Base-by-base conservation (phyloP, 371 early-diverging fungal species). In the Capniomyces stellatus region DNA sequence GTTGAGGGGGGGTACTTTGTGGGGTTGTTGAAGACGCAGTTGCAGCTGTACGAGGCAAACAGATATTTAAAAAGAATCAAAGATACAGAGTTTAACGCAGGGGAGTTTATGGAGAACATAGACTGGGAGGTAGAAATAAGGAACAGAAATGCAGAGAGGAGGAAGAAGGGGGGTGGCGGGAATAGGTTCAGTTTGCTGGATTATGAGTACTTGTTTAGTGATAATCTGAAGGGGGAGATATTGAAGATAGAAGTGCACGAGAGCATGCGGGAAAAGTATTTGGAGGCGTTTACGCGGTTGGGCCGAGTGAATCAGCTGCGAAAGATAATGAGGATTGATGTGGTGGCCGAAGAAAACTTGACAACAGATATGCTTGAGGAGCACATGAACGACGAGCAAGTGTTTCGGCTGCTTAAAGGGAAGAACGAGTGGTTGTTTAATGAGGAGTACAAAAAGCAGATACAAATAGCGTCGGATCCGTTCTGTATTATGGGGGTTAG, bases 401-500 rank as follows among this genome's bases (percentile, higher is more conserved):
- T 49, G 10, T 49, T n/a, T 4, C n/a, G n/a, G n/a, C 25, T 49
- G 49, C 28, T 49, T 3, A 6, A n/a, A 2, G 25, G 29, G 18
- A 49, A 18, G n/a, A n/a, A 25, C 4, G 28, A 18, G 4, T 49
- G 49, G 49, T 18, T 3, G 30, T 29, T 25, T n/a, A n/a, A n/a
- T 25, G 49, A 30, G n/a, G 28, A n/a, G 15, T 27, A 24, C 28
- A 49, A 49, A 49, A 3, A 10, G n/a, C 49, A 25, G n/a, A 49
- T 49, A 18, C 21, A 41, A 75, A 78, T 3, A 78, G 13, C 29
- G 19, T 49, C 29, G 6, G 30, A 77, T 52, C 89, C 89, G n/a
- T 91, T 78, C 57, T 61, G 89, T 4, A 75, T 87, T 2, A 63
- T 91, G 24, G 82, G 84, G 29, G 73, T 89, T 6, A 71, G 86